phyloP scores from a whole-genome alignment of 1,284 basidiomycete species.

The Tausonia pullulans region DNA sequence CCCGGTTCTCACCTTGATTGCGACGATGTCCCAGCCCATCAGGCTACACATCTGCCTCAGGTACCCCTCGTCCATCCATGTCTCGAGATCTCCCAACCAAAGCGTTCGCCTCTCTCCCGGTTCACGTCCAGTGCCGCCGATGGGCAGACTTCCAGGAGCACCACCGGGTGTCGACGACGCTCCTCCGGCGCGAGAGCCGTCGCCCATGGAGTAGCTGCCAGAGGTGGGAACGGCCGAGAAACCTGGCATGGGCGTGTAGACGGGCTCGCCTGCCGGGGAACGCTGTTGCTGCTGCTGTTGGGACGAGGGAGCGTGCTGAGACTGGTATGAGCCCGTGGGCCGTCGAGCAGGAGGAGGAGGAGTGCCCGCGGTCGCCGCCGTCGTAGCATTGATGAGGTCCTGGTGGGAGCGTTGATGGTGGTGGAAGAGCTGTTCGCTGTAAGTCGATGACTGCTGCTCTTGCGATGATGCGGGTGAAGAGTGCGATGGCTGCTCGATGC shows the following conservation, averaged over 20 bases:
- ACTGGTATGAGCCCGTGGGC: no score
- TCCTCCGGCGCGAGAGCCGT: background rate
- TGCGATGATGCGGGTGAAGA: no score
- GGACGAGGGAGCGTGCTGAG: background rate
- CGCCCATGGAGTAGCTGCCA: slow-evolving; percentile 3
- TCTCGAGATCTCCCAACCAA: slow-evolving; percentile 70
- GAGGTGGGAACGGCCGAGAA: slow-evolving; percentile 3
- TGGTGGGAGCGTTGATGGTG: no score
- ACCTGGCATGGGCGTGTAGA: slow-evolving; percentile 5
- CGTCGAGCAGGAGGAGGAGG: no score
- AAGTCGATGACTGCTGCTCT: no score
- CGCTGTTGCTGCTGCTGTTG: background rate
- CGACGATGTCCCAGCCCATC: slow-evolving; percentile 23
- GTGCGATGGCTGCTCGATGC: no score
- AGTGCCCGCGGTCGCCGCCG: no score
- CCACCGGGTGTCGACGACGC: background rate
- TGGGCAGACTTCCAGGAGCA: background rate
- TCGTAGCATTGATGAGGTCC: no score
- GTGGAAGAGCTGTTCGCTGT: no score
- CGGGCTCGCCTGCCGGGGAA: background rate
- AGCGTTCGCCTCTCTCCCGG: slow-evolving; percentile 38
- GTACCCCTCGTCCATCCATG: slow-evolving; percentile 88
- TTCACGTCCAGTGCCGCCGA: slow-evolving; percentile 1
- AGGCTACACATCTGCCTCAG: slow-evolving; percentile 51
- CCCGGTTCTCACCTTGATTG: slow-evolving; percentile 16